Evolutionary conservation across 371 early-diverging fungal species (phyloP).

Genomic region (Mortierella sp.): DNA sequence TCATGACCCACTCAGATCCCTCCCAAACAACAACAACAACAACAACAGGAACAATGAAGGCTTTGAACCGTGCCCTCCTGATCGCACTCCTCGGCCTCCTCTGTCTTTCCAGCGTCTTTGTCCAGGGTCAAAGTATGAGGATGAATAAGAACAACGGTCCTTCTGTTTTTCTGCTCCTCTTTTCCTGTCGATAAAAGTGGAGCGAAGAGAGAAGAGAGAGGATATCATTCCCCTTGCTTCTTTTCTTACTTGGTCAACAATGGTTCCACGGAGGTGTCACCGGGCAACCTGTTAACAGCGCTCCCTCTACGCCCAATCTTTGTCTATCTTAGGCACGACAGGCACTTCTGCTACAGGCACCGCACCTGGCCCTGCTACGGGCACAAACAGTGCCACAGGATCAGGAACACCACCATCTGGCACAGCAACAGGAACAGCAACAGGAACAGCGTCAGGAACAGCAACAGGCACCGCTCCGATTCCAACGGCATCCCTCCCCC

Average conservation of each 20-base stretch:
- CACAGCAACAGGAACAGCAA: constrained; percentile 7
- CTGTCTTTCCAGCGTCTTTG: constrained; percentile 42
- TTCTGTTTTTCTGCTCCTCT: background rate
- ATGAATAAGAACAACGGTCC: background rate
- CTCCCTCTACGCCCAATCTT: background rate
- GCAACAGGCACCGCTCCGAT: constrained; percentile 15
- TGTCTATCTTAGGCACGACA: background rate
- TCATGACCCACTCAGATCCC: constrained; percentile 8
- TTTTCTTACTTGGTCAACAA: background rate
- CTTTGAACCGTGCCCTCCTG: constrained; percentile 21
- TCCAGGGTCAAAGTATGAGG: constrained; percentile 47
- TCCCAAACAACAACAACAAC: background rate
- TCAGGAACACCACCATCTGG: background rate
- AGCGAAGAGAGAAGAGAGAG: background rate
- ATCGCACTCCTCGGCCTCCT: constrained; percentile 33
- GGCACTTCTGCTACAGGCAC: background rate
- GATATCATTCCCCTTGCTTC: background rate
- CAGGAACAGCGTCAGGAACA: constrained; percentile 11
- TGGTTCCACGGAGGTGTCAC: background rate
- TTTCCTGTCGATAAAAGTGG: background rate
- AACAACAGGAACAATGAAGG: background rate
- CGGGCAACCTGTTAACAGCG: background rate
- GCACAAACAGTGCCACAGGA: background rate
- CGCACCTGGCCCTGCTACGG: background rate
- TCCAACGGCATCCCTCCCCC: constrained; percentile 11